Base-by-base conservation (phyloP, 2,329 filamentous ascomycete genomes). In the Metarhizium album region DNA sequence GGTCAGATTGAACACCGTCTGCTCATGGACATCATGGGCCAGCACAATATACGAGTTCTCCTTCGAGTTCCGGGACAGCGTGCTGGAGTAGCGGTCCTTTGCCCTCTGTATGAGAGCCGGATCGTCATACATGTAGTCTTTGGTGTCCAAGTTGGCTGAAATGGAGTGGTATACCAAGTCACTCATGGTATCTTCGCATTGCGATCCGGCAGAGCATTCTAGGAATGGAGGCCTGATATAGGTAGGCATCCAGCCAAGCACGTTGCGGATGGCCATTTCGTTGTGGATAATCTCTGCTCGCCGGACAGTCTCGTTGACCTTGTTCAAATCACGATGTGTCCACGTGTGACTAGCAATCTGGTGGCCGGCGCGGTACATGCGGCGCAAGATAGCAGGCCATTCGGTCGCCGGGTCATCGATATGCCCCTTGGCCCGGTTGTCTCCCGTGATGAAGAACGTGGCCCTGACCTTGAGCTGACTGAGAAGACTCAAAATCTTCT, bases 141-240 rank as follows among this genome's bases (percentile, higher is more conserved):
- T 75, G 16, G 80, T 83, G 60, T 83, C 79, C 13, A 82, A 63
- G 58, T 80, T 74, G 56, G 75, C 77, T 58, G 75, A 76, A 52
- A 75, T 68, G 54, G 80, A 62, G 58, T 81, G 76, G 62, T 82
- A 82, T 40, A 74, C 75, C 27, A 80, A 60, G 23, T 56, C 56
- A 2, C 55, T 59, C 57, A 73, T 57, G 29, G 66, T 59, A 3
- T 57, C 54, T 42, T 66, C 59, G 53, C 71, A 74, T 20, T 67
- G 71, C n/a, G 69, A 70, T 6, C 51, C 59, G 8, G 53, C 52
- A 45, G 62, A 64, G 61, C 73, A 75, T 49, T 70, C 70, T 3
- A 73, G 67, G 53, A 69, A 74, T 0, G 73, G 73, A 1, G 73
- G 61, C 3, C 71, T 66, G 65, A 75, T 69, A 60, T 73, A 72